phyloP scores from a whole-genome alignment of 768 basidiomycete genomes.

The Fomitopsis serialis region DNA sequence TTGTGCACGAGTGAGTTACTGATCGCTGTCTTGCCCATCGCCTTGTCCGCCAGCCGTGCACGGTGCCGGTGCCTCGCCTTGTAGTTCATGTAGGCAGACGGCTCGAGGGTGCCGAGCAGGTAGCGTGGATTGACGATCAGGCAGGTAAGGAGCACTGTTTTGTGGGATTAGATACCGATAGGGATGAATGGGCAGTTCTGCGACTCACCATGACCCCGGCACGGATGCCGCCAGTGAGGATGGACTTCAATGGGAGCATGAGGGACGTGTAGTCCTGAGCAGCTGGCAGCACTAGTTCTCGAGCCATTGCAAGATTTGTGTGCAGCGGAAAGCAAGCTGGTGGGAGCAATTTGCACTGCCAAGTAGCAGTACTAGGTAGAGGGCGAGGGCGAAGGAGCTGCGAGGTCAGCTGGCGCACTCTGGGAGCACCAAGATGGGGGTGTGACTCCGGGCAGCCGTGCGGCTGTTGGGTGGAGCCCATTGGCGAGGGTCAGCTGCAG shows the following conservation, averaged over 20 bases:
- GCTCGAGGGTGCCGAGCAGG: conserved; percentile 79
- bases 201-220: conserved; percentile 76
- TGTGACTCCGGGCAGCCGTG: conserved; percentile 68
- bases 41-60: conserved; percentile 72
- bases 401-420: conserved; percentile 87
- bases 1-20: conserved; percentile 89
- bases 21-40: conserved; percentile 95
- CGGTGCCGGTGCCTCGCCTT: conserved; percentile 60
- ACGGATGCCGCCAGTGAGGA: conserved; percentile 88
- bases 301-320: conserved; percentile 93
- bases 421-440: conserved; percentile 41
- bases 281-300: conserved; percentile 82
- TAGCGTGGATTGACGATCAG: conserved; percentile 88
- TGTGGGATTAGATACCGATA: conserved; percentile 5
- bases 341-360: conserved; percentile 85
- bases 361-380: conserved; percentile 71
- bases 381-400: conserved; percentile 95
- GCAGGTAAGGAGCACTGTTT: conserved; percentile 81
- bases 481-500: too few relatives aligned
- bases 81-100: conserved; percentile 77
- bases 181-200: not conserved
- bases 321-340: conserved; percentile 92
- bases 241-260: conserved; percentile 96
- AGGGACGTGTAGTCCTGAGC: conserved; percentile 80
- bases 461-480: too few relatives aligned